Base-by-base conservation (phyloP, 352 stramenopile genomes). In the Phytopythium montanum region DNA sequence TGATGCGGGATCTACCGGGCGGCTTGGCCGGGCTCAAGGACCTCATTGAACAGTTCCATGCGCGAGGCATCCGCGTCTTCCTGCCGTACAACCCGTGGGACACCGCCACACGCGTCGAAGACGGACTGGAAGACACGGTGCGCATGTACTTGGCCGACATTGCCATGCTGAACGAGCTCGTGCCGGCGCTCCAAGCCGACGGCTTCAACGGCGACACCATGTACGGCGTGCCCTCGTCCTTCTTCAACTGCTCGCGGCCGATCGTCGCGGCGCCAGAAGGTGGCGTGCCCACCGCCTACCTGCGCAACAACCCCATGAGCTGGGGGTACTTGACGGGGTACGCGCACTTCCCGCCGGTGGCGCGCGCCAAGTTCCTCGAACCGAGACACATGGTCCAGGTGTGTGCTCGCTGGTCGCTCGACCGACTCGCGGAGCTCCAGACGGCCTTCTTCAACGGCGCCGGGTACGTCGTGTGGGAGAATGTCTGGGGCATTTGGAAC, bases 171-270 rank as follows among this genome's bases (percentile, higher is more conserved):
- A 59, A 69, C 18, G 51, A 68, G 31, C 51, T 90, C 21, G 19
- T 92, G 0, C 50, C 64, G 0, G 65, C 70, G 42, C 56, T 83
- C 7, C 62, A 73, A 21, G 81, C 75, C 21, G 87, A 96, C 49
- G 87, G 78, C 21, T 90, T 96, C 59, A 96, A 96, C 57, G 87
- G 85, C 10, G 87, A 96, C 71, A 96, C 87, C 18, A 93, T 96
- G 81, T 94, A 90, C 59, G 87, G 85, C 25, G 81, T 96, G 0
- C 85, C 84, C 2, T 80, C 73, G 52, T 71, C 82, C 16, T 96
- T 94, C 58, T 94, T 74, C 69, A 90, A 93, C 72, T 93, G 80
- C 64, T 80, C 60, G 10, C 59, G 66, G 1, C 81, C 76, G 21
- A 56, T 88, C 6, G 62, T 90, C 1, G 85, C 81, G 29, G 65